These are phyloP conservation scores for Pseudogymnoascus sp. DNA, from an alignment of 2,329 filamentous ascomycete genomes.

Conservation along the genomic window DNA sequence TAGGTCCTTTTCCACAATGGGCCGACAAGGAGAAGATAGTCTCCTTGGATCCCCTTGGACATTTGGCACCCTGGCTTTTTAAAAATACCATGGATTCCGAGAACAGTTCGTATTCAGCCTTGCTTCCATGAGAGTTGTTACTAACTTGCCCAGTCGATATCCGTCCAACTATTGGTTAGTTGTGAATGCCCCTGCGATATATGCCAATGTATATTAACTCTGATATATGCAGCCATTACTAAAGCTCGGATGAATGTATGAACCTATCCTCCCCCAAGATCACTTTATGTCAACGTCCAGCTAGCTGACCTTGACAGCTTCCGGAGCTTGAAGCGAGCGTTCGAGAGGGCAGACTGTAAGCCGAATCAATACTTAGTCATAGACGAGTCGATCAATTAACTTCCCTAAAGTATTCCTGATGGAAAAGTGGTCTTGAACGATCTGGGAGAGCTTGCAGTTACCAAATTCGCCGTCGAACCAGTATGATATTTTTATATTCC, in stretches of 20 bases:
- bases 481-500: conserved; percentile 46
- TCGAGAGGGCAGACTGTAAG: conserved; percentile 62
- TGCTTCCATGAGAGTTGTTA: neutral
- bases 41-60: conserved; percentile 91
- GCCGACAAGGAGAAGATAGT: conserved; percentile 88
- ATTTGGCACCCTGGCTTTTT: conserved; percentile 77
- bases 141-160: conserved; percentile 29
- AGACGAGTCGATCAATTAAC: conserved; percentile 10
- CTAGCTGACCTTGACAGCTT: conserved; percentile 39
- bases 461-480: conserved; percentile 94
- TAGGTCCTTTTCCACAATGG: conserved; percentile 89
- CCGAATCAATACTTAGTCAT: neutral
- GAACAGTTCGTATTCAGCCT: conserved; percentile 41
- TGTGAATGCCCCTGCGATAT: neutral
- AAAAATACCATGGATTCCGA: conserved; percentile 71
- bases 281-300: neutral
- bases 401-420: conserved; percentile 40
- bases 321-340: conserved; percentile 90
- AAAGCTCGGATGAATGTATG: conserved; percentile 30
- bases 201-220: neutral
- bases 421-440: conserved; percentile 84
- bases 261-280: neutral
- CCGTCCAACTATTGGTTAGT: conserved; percentile 29
- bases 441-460: conserved; percentile 76
- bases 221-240: conserved; percentile 25